Conservation (phyloP, 768 basidiomycete species). For the Pulveroboletus sp. region DNA sequence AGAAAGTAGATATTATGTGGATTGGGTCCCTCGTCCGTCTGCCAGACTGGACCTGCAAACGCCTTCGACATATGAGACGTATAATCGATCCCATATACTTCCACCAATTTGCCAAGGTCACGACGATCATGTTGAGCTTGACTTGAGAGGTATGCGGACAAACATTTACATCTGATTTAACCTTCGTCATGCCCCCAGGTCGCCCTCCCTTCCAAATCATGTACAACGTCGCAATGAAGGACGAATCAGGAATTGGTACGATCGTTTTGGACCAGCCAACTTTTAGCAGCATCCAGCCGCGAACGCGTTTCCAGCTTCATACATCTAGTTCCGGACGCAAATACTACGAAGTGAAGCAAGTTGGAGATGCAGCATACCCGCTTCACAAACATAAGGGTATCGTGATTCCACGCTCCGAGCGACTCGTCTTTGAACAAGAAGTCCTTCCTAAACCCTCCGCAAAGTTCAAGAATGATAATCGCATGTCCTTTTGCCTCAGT, state of each 20-base stretch:
- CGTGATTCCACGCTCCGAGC: slow-evolving; percentile 61
- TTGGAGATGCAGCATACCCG: slow-evolving; percentile 83
- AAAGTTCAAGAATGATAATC: slow-evolving; percentile 61
- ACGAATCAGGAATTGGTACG: slow-evolving; percentile 63
- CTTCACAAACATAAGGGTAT: slow-evolving; percentile 59
- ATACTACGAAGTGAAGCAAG: slow-evolving; percentile 86
- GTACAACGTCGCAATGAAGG: slow-evolving; percentile 77
- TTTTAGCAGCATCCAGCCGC: slow-evolving; percentile 80
- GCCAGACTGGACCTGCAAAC: slow-evolving; percentile 62
- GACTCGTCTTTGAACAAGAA: slow-evolving; percentile 80
- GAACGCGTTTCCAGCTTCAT: slow-evolving; percentile 75
- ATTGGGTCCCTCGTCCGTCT: slow-evolving; percentile 75
- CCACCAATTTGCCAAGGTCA: slow-evolving; percentile 78
- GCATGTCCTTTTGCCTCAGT: slow-evolving; percentile 71
- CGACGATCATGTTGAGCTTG: slow-evolving; percentile 78
- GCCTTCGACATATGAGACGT: slow-evolving; percentile 49
- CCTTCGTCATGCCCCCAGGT: slow-evolving; percentile 39
- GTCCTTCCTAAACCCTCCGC: slow-evolving; percentile 79
- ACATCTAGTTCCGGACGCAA: slow-evolving; percentile 74
- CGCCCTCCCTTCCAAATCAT: slow-evolving; percentile 90
- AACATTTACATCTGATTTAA: background rate
- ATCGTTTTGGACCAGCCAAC: slow-evolving; percentile 70
- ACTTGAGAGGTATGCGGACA: slow-evolving; percentile 55
- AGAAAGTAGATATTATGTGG: slow-evolving; percentile 63
- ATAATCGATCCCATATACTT: slow-evolving; percentile 72